Conservation (phyloP, 2,329 filamentous ascomycete species). For the Penicillium capsulatum region DNA sequence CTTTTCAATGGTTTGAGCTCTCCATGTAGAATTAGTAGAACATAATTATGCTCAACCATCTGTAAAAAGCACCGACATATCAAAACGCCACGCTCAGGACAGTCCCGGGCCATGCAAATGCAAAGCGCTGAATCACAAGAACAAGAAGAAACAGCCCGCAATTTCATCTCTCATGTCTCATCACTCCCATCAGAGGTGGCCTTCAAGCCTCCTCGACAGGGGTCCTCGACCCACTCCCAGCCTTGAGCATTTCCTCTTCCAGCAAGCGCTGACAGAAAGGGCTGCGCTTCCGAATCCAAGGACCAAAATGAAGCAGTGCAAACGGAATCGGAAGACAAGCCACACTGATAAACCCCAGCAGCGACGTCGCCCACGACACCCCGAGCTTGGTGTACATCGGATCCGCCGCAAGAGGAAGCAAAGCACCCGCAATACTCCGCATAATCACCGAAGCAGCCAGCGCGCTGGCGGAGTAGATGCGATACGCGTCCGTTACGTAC, state of each 20-base stretch:
- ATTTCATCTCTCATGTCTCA: background rate
- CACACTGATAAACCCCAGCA: conserved; percentile 40
- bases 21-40: too few species aligned
- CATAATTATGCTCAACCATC: too few species aligned
- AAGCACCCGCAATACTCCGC: conserved; percentile 50
- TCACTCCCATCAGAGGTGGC: too few species aligned
- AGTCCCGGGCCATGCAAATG: too few species aligned
- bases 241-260: conserved; percentile 19
- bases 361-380: conserved; percentile 40
- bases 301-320: conserved; percentile 30
- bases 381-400: conserved; percentile 38
- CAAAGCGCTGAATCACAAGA: background rate
- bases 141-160: too few species aligned
- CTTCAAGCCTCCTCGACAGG: conserved; percentile 13
- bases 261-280: conserved; percentile 30
- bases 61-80: too few species aligned
- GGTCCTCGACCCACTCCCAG: conserved; percentile 11
- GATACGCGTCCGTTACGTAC: conserved; percentile 65
- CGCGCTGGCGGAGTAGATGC: conserved; percentile 58
- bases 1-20: too few species aligned
- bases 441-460: conserved; percentile 51
- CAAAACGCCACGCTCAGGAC: too few species aligned
- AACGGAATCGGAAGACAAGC: conserved; percentile 41
- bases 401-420: conserved; percentile 52
- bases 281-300: conserved; percentile 28